Base-by-base conservation (phyloP, 805 yeast genomes). In the Candida krabiensis region DNA sequence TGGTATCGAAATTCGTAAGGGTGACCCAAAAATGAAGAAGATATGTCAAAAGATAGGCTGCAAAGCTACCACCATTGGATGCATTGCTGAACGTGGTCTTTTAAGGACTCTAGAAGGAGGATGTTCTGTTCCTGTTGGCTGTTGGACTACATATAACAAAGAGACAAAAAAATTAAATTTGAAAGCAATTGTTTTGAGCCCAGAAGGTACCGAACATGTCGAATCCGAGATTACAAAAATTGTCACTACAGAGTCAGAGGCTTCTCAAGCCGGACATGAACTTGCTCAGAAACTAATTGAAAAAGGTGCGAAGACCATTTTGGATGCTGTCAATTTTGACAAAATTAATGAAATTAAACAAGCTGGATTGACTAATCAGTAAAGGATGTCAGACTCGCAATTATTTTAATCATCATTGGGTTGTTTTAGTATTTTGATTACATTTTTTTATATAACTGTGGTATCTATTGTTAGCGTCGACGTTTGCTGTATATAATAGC, bases 111-210 rank as follows among this genome's bases (percentile, higher is more conserved):
- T 93, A 43, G 98, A 93, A 67, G 99, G 98, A 44, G 99, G 99
- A 7, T 93, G 99, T 64, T 87, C 96, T 1, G 97, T 93, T 13
- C 99, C 99, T 5, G 86, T 93, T 48, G 99, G 99, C 36, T 96
- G 88, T 19, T 75, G 79, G 47, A 71, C 89, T n/a, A 47, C 54
- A 7, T 65, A 74, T 47, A 62, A 74, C 37, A 64, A 60, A 15
- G 49, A 34, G 2, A 69, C 79, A 0, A 63, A 71, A 25, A 48
- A 47, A 7, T 69, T 89, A 38, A 53, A 58, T 4, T 64, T 90
- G 45, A 76, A 77, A 47, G 95, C 86, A 5, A 73, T 85, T 25
- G 95, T 91, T 12, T 84, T 89, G 22, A 77, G 84, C 44, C 90
- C 90, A 8, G 96, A 90, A 59, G 99, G 99, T 9, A 62, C 66